phyloP scores from a whole-genome alignment of 2,329 filamentous ascomycete genomes.

The Penicillium fuscoglaucum region DNA sequence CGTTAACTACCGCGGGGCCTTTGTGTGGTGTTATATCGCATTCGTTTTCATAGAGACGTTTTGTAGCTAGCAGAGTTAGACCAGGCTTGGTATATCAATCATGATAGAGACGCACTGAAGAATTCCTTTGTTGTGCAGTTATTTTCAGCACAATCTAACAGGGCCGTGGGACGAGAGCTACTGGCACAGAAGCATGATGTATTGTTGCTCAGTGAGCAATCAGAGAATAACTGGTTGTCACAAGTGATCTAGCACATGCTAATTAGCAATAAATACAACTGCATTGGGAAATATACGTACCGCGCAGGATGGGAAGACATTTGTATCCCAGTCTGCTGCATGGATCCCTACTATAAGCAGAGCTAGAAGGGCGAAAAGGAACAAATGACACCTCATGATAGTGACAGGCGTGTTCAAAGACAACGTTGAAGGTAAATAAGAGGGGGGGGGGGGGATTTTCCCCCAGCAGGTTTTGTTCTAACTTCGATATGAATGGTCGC shows the following conservation, averaged over 20 bases:
- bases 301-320: slow-evolving; percentile 13
- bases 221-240: slow-evolving; percentile 8
- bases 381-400: slow-evolving; percentile 10
- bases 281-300: background rate
- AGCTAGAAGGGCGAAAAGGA: slow-evolving; percentile 7
- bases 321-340: background rate
- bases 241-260: slow-evolving; percentile 2
- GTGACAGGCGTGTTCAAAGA: background rate
- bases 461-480: slow-evolving; percentile 9
- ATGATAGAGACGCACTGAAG: slow-evolving; percentile 14
- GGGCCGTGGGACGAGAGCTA: background rate
- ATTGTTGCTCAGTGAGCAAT: slow-evolving; percentile 14
- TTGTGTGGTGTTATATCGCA: slow-evolving; percentile 14
- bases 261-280: background rate
- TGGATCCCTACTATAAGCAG: slow-evolving; percentile 4
- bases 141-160: slow-evolving; percentile 12
- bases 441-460: background rate
- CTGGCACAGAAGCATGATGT: slow-evolving; percentile 17
- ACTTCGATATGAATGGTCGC: background rate
- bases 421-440: background rate
- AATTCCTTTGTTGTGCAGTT: slow-evolving; percentile 17
- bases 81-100: background rate
- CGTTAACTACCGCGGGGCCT: slow-evolving; percentile 1
- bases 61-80: slow-evolving; percentile 12
- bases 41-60: slow-evolving; percentile 14